Conservation (phyloP, 257 asterid species). For the Lithospermum erythrorhizon region DNA sequence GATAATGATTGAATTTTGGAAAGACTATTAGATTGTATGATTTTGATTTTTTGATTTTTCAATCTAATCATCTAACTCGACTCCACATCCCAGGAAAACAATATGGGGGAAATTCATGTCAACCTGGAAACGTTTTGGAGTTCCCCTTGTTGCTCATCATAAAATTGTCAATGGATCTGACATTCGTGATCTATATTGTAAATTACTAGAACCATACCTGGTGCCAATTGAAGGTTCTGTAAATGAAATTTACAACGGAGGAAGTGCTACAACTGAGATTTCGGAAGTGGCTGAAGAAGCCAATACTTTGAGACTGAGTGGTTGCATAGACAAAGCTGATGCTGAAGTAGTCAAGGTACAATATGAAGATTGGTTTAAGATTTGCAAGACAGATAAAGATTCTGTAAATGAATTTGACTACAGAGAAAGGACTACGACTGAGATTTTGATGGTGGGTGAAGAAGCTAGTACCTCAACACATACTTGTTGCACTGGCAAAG, state of each 20-base stretch:
- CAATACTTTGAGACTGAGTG: slow-evolving; percentile 24
- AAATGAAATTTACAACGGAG: slow-evolving; percentile 19
- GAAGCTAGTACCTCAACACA: no score
- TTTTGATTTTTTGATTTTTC: no score
- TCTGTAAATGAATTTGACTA: background rate
- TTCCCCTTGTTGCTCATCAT: slow-evolving; percentile 54
- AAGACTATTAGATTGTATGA: no score
- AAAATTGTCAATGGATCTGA: slow-evolving; percentile 51
- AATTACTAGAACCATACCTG: slow-evolving; percentile 49
- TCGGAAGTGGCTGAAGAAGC: slow-evolving; percentile 20
- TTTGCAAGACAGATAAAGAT: no score
- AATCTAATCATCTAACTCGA: no score
- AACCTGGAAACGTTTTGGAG: slow-evolving; percentile 59
- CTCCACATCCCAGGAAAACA: slow-evolving; percentile 36
- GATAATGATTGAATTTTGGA: slow-evolving; percentile 6
- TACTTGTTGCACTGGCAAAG: no score
- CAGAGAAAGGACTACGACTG: slow-evolving; percentile 12
- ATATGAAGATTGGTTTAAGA: no score
- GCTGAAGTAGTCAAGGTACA: no score
- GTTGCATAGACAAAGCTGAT: slow-evolving; percentile 10
- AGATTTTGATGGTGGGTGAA: no score
- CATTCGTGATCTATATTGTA: slow-evolving; percentile 35
- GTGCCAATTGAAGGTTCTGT: slow-evolving; percentile 26
- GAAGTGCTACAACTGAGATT: slow-evolving; percentile 25
- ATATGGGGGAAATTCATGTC: slow-evolving; percentile 32